phyloP scores from a whole-genome alignment of 257 asterid genomes.

The Capsicum rhomboideum region DNA sequence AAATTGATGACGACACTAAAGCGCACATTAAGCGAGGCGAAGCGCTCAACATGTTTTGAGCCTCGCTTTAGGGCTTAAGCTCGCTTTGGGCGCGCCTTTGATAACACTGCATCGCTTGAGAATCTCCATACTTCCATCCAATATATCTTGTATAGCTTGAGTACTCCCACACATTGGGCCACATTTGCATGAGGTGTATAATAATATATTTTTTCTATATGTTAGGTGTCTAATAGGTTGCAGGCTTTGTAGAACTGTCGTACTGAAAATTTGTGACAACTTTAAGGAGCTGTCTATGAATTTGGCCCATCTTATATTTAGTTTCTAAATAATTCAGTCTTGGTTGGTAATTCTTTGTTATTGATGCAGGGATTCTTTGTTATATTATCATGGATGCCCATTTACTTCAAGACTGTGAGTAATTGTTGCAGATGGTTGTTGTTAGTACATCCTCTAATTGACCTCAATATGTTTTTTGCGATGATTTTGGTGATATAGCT shows the following conservation, averaged over 20 bases:
- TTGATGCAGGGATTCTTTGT: slow-evolving; percentile 85
- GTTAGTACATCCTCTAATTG: background rate
- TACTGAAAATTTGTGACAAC: background rate
- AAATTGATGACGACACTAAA: no score
- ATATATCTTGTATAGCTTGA: no score
- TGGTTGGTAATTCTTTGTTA: slow-evolving; percentile 3
- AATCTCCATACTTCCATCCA: no score
- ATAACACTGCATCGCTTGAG: no score
- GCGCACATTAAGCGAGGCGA: no score
- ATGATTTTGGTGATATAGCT: background rate
- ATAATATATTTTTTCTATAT: background rate
- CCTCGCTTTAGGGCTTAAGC: no score
- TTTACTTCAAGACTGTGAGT: slow-evolving; percentile 81
- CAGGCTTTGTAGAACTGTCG: background rate
- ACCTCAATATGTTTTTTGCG: background rate
- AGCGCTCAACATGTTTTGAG: no score
- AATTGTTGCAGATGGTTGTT: background rate
- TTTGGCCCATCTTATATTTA: background rate
- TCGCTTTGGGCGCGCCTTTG: no score
- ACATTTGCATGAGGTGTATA: background rate
- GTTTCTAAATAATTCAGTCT: background rate
- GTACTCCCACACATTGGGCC: background rate
- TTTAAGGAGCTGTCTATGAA: background rate
- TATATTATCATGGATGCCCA: slow-evolving; percentile 98
- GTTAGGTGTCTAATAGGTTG: background rate